Evolutionary conservation across 495 filamentous ascomycete species (phyloP).

Genomic region (Lophiotrema nucula): DNA sequence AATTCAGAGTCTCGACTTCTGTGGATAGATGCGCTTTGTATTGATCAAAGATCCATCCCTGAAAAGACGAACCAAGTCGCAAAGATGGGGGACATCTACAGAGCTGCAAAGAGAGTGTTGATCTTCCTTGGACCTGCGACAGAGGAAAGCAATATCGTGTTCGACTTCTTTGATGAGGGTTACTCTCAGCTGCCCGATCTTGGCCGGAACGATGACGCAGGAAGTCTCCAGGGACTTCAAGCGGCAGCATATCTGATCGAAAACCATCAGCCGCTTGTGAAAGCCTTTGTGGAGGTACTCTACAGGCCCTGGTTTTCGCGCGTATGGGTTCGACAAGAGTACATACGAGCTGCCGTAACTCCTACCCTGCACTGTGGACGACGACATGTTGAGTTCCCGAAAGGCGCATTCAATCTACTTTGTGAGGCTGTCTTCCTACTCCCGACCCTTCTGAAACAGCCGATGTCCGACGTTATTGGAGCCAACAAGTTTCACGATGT

Average conservation of each 20-base stretch:
- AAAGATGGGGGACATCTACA: slow-evolving; percentile 20
- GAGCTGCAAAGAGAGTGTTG: slow-evolving; percentile 12
- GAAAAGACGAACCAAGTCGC: slow-evolving; percentile 14
- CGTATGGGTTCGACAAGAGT: slow-evolving; percentile 9
- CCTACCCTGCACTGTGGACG: slow-evolving; percentile 1
- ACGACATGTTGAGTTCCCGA: slow-evolving; percentile 2
- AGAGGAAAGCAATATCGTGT: neutral
- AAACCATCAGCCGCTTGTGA: neutral
- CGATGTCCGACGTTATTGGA: neutral
- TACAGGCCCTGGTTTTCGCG: slow-evolving; percentile 8
- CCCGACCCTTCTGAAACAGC: slow-evolving; percentile 7
- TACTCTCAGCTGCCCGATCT: slow-evolving; percentile 4
- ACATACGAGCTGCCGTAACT: slow-evolving; percentile 2
- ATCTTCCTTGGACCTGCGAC: slow-evolving; percentile 13
- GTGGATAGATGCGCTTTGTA: slow-evolving; percentile 26
- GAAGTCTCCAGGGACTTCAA: neutral
- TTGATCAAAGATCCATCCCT: slow-evolving; percentile 6
- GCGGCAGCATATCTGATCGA: slow-evolving; percentile 4
- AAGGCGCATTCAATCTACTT: slow-evolving; percentile 1
- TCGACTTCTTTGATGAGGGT: slow-evolving; percentile 3
- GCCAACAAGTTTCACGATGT: slow-evolving; percentile 1
- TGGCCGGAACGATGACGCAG: neutral
- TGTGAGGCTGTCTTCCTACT: slow-evolving; percentile 6
- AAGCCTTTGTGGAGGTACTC: slow-evolving; percentile 4
- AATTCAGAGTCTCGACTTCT: neutral